Base-by-base conservation (phyloP, 768 basidiomycete species). In the Leccinum truebloodii region DNA sequence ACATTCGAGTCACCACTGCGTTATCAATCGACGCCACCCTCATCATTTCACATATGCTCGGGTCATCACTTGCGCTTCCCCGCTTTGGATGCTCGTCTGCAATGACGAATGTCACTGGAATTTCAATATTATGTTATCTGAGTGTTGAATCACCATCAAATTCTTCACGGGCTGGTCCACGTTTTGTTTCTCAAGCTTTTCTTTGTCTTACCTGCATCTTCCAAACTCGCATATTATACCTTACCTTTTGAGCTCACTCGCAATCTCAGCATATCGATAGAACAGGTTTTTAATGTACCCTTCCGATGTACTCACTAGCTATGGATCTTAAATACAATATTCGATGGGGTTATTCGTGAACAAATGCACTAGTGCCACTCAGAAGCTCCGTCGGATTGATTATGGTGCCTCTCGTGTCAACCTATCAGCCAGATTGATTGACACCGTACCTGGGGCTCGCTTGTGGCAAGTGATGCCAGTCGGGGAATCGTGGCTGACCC, bases 221-320 rank as follows among this genome's bases (percentile, higher is more conserved):
- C 54, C 48, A 39, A 60, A 20, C 50, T 22, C 59, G 57, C 69
- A 71, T 62, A 53, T 56, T 61, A 71, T 69, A 70, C 65, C 69
- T 67, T 57, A 62, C 55, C 65, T 56, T 48, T 57, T 46, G 26
- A 54, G 48, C 39, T 57, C 54, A 52, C 59, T 65, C 59, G 10
- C 68, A 66, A 65, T 65, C 62, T 62, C 62, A 52, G 61, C 70
- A 70, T 69, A 55, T 54, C 65, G 71, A 39, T 70, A 72, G 70
- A 70, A 61, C 69, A 60, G 30, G 60, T 32, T 51, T 62, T 70
- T 63, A 70, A 64, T 68, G 67, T 64, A 68, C 57, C 39, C 20
- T 57, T 70, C 59, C 57, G 58, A 18, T 72, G 69, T 71, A 73
- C 63, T 63, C 65, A 58, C 37, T 67, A 67, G 59, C 58, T 60